These are phyloP conservation scores for Pugionium cornutum DNA, from an alignment of 345 rosid genomes.

Conservation along the genomic window DNA sequence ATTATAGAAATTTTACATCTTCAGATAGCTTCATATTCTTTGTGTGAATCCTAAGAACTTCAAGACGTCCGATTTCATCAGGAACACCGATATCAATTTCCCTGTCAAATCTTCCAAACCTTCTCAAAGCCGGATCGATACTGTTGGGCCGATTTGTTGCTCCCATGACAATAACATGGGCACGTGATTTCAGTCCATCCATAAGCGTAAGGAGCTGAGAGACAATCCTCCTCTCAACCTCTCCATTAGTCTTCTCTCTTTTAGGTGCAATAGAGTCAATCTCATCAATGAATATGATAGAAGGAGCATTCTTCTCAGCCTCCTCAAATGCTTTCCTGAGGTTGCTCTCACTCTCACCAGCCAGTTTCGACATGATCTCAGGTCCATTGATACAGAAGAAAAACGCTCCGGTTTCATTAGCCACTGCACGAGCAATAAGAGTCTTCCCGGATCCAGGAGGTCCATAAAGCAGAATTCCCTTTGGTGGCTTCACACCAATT, in stretches of 20 bases:
- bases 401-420: conserved; percentile 95
- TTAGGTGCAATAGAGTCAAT: conserved; percentile 96
- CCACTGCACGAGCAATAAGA: conserved; percentile 93
- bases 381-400: conserved; percentile 97
- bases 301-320: conserved; percentile 97
- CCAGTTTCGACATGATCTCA: conserved; percentile 94
- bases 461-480: conserved; percentile 86
- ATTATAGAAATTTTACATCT: conserved; percentile 56
- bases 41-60: conserved; percentile 94
- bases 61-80: conserved; percentile 98
- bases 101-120: conserved; percentile 94
- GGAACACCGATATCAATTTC: conserved; percentile 97
- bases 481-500: conserved; percentile 98
- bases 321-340: conserved; percentile 96
- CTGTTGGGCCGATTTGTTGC: conserved; percentile 99
- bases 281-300: conserved; percentile 91
- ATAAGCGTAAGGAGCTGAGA: conserved; percentile 92
- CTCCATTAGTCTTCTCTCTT: conserved; percentile 94
- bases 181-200: conserved; percentile 93
- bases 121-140: conserved; percentile 88
- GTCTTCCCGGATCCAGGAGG: conserved; percentile 93
- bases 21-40: conserved; percentile 98
- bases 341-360: conserved; percentile 99
- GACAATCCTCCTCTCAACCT: conserved; percentile 96
- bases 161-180: conserved; percentile 92